Base-by-base conservation (phyloP, 371 early-diverging fungal species). In the Mucor piriformis region DNA sequence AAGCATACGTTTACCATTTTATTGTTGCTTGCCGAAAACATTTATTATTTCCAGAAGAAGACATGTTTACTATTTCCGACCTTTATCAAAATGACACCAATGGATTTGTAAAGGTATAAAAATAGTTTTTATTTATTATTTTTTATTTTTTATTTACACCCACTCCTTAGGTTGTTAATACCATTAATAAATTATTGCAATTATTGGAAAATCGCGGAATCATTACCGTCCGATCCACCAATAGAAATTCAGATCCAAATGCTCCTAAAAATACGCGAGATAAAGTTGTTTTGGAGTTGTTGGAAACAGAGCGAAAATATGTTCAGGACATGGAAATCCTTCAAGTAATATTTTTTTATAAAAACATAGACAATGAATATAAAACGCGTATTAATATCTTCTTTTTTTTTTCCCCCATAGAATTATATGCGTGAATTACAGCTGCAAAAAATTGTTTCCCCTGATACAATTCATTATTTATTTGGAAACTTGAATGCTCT, bases 301-400 rank as follows among this genome's bases (percentile, higher is more conserved):
- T 98, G 27, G 92, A 93, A 66, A 96, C 98, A 1, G 99, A 98
- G 75, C 83, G 97, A n/a, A 89, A 84, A 67, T 97, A 95, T 79
- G 92, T 96, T 12, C 83, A 86, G 43, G 94, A 95, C 69, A 73
- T 97, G 59, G 95, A 96, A 75, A 86, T 74, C 57, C 83, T 98
- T 44, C 93, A 90, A 76, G 91, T 79, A 79, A 40, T 64, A 61
- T 32, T n/a, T n/a, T n/a, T n/a, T n/a, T 24, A 16, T 8, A 43
- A 29, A 16, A 47, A 40, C 12, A 29, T 27, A 47, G 29, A 29
- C 1, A 44, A 21, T 54, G 40, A 34, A 25, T 25, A 44, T 48
- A 32, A 58, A 33, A 40, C 32, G 35, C 37, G 44, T 40, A 57
- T 35, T 33, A 33, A 33, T 35, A 20, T 54, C 48, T 25, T 21